Base-by-base conservation (phyloP, 768 basidiomycete genomes). In the Russula dissimulans region DNA sequence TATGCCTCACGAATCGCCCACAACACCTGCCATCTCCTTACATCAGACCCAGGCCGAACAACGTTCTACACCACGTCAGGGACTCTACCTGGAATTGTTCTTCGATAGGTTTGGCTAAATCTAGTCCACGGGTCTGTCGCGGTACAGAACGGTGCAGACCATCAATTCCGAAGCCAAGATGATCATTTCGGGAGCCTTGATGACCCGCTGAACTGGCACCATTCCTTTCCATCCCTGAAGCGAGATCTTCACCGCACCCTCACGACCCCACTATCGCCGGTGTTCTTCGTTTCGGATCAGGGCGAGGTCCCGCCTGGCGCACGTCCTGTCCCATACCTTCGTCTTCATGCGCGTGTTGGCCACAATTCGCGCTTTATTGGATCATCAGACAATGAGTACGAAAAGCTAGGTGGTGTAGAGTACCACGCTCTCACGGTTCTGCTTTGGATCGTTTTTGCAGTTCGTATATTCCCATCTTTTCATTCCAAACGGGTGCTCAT, bases 321-420 rank as follows among this genome's bases (percentile, higher is more conserved):
- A 49, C 53, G 71, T 71, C 26, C 75, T 76, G n/a, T 71, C 70
- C 53, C 68, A 68, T 45, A 71, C 67, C 34, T 65, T 31, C 50
- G 22, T 72, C 73, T 59, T 44, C 32, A 29, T 1, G 59, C 57
- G 79, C 75, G 66, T 71, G 73, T 14, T 90, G 87, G 4, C 75
- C 86, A 1, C 93, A 97, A 70, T 83, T 97, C 56, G 78, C 85
- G 5, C 93, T 95, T 69, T 81, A 87, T 45, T 85, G 76, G 73
- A 66, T 72, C 95, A 51, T 88, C 84, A 0, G 78, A 82, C 15
- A 89, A 90, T 46, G 86, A 97, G 64, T 74, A 88, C 67, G 90
- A 95, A 61, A 91, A 95, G 68, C 75, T 97, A 5, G 95, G 93
- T 5, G 93, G 94, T 12, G 85, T 95, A 10, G 95, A 98, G 70